Base-by-base conservation (phyloP, 1,139 yeast genomes). In the Scheffersomyces illinoinensis region DNA sequence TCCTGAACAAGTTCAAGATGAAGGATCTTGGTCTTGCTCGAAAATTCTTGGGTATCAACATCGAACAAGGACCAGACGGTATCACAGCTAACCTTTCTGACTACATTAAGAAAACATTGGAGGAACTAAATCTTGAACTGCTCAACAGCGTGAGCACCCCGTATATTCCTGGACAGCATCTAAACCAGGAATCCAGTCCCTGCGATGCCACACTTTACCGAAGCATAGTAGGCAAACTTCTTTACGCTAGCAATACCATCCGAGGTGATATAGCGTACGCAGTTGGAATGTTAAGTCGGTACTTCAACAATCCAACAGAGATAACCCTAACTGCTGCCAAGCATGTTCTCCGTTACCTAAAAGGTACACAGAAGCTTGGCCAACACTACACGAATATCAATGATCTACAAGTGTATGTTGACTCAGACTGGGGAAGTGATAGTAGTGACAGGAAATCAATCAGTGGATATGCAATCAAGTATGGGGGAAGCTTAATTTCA, bases 181-280 rank as follows among this genome's bases (percentile, higher is more conserved):
- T 8, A 33, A 33, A 33, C 12, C 43, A 33, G 43, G 43, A 33
- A 33, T 33, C 5, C 10, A 33, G 5, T 33, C 43, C 43, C 43
- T 33, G 43, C 43, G 43, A 33, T 33, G 43, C 43, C 14, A 47
- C 50, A 3, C 50, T 47, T 18, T 58, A 57, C 46, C 21, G 61
- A 23, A 48, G 53, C 5, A 20, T 58, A 12, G 57, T 57, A 2
- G 61, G 59, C 3, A 56, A 58, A 50, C 55, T 58, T 26, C 33
- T 58, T 21, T 58, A 54, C 53, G 59, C 61, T 17, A 17, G 54
- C 14, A 58, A 51, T 26, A 49, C 57, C 2, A 49, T 56, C 19
- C 50, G 61, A 17, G 53, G 53, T 54, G 61, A 60, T 24, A 54
- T 57, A 4, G 20, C 54, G 46, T 59, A 54, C 20, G 50, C 53